A percentile compares a stretch with the other conserved stretches of the same genome.
Evolutionary conservation across 805 yeast genomes (phyloP).

Genomic region (Starmerella floris): DNA sequence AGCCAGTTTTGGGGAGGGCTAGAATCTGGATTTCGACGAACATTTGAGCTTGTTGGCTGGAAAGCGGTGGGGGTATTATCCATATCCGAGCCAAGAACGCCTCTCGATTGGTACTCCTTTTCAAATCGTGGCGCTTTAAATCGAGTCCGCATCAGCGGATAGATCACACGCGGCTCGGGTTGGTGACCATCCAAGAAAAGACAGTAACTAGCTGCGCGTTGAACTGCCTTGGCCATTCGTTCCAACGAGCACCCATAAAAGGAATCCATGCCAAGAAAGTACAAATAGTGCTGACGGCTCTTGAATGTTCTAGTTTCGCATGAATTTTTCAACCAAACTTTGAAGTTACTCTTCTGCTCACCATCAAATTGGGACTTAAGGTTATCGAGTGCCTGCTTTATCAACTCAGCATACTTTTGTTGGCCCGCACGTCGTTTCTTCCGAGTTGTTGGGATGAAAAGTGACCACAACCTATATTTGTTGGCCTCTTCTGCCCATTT

Average conservation of each 20-base stretch:
- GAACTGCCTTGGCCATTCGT: background rate
- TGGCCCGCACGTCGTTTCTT: constrained; percentile 5
- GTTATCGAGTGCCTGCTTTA: background rate
- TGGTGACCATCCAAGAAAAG: constrained; percentile 1
- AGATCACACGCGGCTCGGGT: constrained; percentile 1
- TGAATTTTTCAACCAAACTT: constrained; percentile 1
- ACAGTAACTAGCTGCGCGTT: constrained; percentile 6
- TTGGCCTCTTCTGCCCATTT: constrained; percentile 22
- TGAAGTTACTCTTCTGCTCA: background rate
- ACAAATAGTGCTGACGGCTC: constrained; percentile 3
- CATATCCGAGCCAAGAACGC: background rate
- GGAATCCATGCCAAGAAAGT: constrained; percentile 5
- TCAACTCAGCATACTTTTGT: background rate
- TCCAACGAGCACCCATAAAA: constrained; percentile 4
- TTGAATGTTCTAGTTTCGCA: background rate
- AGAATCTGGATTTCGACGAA: constrained; percentile 22
- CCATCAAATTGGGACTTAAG: background rate
- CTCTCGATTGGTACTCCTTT: constrained; percentile 4
- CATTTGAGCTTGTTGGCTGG: background rate
- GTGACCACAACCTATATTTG: constrained; percentile 15
- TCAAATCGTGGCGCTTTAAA: constrained; percentile 9
- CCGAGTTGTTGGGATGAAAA: constrained; percentile 7
- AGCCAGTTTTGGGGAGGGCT: constrained; percentile 21
- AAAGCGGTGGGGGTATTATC: background rate
- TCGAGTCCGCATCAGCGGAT: constrained; percentile 7